Evolutionary conservation across 2,329 filamentous ascomycete species (phyloP).

Genomic region (Aspergillus japonicus): DNA sequence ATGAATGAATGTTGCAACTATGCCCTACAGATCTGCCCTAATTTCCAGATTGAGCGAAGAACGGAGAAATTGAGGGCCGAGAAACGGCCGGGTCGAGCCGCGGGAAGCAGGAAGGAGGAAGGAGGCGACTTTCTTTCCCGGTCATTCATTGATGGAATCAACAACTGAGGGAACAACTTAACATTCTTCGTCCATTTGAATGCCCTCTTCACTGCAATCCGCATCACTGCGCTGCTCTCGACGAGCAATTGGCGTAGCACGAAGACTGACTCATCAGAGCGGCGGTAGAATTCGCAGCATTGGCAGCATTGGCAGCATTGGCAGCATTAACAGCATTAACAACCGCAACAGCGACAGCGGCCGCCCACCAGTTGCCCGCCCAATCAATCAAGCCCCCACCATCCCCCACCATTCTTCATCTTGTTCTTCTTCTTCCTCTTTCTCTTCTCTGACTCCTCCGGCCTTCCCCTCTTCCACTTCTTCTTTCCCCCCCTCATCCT

Average conservation of each 20-base stretch:
- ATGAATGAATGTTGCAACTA: neutral
- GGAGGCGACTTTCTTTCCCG: neutral
- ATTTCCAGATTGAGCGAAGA: neutral
- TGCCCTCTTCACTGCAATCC: constrained; percentile 27
- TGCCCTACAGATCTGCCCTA: constrained; percentile 10
- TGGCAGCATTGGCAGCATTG: constrained; percentile 6
- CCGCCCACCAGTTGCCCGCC: constrained; percentile 2
- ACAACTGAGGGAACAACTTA: neutral
- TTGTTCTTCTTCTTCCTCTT: constrained; percentile 2
- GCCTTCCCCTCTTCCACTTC: constrained; percentile 5
- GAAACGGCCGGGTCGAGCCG: neutral
- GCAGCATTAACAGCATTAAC: constrained; percentile 2
- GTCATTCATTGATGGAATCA: constrained; percentile 7
- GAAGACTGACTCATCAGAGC: neutral
- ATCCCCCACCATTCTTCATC: constrained; percentile 20
- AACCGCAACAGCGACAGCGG: neutral
- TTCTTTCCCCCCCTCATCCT: neutral
- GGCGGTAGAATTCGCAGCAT: neutral
- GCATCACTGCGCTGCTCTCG: constrained; percentile 27
- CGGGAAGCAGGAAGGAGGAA: neutral
- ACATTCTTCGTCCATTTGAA: constrained; percentile 19
- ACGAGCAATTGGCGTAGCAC: constrained; percentile 26
- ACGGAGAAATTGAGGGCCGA: constrained; percentile 2
- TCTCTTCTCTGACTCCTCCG: constrained; percentile 12
- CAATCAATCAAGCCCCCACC: constrained; percentile 10